phyloP scores from a whole-genome alignment of 2,329 filamentous ascomycete genomes.

The Cladosporium sp. region DNA sequence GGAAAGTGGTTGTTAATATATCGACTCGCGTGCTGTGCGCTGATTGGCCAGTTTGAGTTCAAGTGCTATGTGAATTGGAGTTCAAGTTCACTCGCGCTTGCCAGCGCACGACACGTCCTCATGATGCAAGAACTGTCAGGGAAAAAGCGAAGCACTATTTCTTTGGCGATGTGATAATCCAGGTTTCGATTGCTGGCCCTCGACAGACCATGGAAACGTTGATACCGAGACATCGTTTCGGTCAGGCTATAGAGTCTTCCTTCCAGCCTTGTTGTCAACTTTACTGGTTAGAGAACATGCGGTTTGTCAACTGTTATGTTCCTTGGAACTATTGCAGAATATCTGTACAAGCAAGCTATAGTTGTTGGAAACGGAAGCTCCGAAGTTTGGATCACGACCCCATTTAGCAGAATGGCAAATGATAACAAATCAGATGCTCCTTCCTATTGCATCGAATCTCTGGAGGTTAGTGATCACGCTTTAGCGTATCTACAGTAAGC shows the following conservation, averaged over 20 bases:
- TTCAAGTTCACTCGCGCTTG: background rate
- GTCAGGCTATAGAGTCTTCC: background rate
- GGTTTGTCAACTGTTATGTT: background rate
- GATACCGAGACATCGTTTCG: background rate
- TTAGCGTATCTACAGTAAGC: background rate
- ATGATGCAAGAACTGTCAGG: too few species aligned
- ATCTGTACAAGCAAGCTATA: too few species aligned
- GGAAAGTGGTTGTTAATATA: background rate
- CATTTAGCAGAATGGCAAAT: background rate
- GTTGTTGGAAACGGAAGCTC: background rate
- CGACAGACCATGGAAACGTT: too few species aligned
- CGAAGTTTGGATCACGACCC: background rate
- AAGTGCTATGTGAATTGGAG: background rate
- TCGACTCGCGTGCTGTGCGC: background rate
- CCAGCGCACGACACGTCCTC: background rate
- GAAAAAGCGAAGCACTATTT: too few species aligned
- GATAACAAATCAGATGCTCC: background rate
- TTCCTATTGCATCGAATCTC: background rate
- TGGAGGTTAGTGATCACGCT: background rate
- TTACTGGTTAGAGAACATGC: background rate
- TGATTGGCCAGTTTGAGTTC: constrained; percentile 13
- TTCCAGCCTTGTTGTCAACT: background rate
- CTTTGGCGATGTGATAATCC: too few species aligned
- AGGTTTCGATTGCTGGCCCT: too few species aligned
- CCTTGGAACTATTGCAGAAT: background rate